These are phyloP conservation scores for Apophysomyces variabilis DNA, from an alignment of 371 early-diverging fungal species.

Conservation along the genomic window DNA sequence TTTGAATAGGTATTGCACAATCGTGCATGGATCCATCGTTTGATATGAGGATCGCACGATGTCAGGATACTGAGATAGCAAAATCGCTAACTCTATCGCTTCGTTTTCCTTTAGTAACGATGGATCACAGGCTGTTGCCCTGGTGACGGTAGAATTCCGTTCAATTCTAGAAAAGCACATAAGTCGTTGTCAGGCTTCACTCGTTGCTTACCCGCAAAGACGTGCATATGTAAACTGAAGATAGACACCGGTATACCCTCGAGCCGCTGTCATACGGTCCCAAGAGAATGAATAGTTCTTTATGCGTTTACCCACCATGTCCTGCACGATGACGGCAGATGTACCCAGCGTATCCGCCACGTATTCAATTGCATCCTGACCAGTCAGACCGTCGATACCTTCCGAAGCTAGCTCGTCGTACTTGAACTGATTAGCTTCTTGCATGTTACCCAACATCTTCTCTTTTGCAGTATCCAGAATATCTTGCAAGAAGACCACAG, in stretches of 20 bases:
- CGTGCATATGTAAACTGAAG: conserved; percentile 95
- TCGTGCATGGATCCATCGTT: conserved; percentile 79
- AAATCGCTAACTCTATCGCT: conserved; percentile 69
- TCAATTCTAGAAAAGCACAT: conserved; percentile 26
- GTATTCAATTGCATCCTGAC: conserved; percentile 38
- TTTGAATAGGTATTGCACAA: conserved; percentile 85
- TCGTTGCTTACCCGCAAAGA: conserved; percentile 60
- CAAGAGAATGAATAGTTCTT: conserved; percentile 96
- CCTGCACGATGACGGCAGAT: conserved; percentile 91
- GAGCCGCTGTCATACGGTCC: conserved; percentile 89
- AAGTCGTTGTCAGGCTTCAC: not conserved
- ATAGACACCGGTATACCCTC: conserved; percentile 96
- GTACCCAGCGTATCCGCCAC: conserved; percentile 74
- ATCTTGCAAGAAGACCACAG: conserved; percentile 93
- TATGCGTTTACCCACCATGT: conserved; percentile 86
- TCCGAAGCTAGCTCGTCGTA: conserved; percentile 61
- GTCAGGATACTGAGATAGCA: conserved; percentile 86
- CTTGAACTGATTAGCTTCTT: conserved; percentile 65
- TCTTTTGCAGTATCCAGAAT: conserved; percentile 86
- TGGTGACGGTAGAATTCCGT: conserved; percentile 20
- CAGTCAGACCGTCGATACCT: conserved; percentile 3
- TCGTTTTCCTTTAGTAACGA: conserved; percentile 67
- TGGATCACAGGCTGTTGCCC: conserved; percentile 18
- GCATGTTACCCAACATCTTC: conserved; percentile 1
- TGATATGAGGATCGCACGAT: conserved; percentile 56